Base-by-base conservation (phyloP, 306 rosid genomes). In the Castanopsis chinensis region DNA sequence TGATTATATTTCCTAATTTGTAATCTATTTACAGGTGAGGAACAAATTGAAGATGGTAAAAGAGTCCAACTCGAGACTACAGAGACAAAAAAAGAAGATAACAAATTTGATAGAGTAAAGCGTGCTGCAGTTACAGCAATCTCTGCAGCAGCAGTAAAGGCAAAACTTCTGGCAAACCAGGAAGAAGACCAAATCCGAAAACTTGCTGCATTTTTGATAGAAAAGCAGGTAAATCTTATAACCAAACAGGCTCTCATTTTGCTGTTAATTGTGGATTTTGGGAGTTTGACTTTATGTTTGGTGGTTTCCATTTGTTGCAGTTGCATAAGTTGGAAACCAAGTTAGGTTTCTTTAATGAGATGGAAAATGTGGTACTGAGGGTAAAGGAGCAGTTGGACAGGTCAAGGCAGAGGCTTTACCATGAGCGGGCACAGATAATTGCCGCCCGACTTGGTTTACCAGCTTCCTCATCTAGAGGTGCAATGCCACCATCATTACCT, bases 81-180 rank as follows among this genome's bases (percentile, higher is more conserved):
- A 6, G 84, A 74, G 55, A 78, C 60, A 12, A 89, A 88, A 76
- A 78, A 75, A 20, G 86, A 76, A 7, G 2, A 35, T 20, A 68
- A 51, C 80, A 90, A 86, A 82, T 74, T 84, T 80, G 96, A 87
- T 76, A 92, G 80, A 79, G 23, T 90, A 82, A 90, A 92, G 87
- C 88, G 76, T 35, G 93, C 98, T 72, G 98, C 98, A 30, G 88
- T 89, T 75, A 85, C 96, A 49, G 88, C 96, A 68, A 81, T 94
- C 76, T 87, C 97, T 45, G 98, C 96, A 9, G 96, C 96, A 28
- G 92, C 94, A 56, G 96, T 89, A 28, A 94, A 94, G 88, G 97
- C 97, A 79, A 92, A 84, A 87, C 73, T 92, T 83, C 90, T 94
- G 70, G 98, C 97, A 74, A 81, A 90, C 75, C 90, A 88, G 81